Evolutionary conservation across 2,329 filamentous ascomycete species (phyloP).

Genomic region (Alternaria infectoria): DNA sequence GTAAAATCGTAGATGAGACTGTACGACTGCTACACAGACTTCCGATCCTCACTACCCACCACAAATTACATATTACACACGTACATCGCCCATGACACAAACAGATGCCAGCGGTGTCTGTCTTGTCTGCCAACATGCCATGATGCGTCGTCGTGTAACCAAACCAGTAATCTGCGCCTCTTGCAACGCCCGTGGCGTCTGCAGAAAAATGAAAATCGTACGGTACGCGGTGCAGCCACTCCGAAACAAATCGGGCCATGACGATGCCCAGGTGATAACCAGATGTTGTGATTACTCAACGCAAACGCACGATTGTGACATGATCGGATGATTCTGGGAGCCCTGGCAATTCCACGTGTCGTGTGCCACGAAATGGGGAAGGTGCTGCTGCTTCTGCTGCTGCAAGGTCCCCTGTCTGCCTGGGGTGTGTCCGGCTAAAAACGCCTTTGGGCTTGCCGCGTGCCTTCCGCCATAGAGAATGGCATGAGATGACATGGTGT

Average conservation of each 20-base stretch:
- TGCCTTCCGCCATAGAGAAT: neutral
- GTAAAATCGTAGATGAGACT: neutral
- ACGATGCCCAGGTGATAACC: neutral
- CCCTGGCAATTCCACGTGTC: neutral
- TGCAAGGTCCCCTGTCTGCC: neutral
- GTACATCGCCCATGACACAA: neutral
- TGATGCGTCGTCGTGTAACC: neutral
- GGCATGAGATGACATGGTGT: neutral
- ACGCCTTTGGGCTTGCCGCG: neutral
- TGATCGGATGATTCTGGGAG: neutral
- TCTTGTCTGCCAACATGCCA: neutral
- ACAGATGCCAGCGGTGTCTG: neutral
- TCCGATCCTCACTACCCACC: neutral
- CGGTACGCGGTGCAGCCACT: neutral
- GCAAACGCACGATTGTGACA: neutral
- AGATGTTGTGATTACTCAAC: neutral
- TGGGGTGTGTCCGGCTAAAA: neutral
- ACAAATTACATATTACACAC: neutral
- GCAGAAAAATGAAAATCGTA: too few relatives aligned
- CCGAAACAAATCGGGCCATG: neutral
- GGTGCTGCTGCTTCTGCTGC: neutral
- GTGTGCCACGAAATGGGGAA: neutral
- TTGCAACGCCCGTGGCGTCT: neutral
- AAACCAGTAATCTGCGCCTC: neutral
- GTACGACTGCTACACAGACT: neutral